Evolutionary conservation across 768 basidiomycete species (phyloP).

Genomic region (Imleria badia): DNA sequence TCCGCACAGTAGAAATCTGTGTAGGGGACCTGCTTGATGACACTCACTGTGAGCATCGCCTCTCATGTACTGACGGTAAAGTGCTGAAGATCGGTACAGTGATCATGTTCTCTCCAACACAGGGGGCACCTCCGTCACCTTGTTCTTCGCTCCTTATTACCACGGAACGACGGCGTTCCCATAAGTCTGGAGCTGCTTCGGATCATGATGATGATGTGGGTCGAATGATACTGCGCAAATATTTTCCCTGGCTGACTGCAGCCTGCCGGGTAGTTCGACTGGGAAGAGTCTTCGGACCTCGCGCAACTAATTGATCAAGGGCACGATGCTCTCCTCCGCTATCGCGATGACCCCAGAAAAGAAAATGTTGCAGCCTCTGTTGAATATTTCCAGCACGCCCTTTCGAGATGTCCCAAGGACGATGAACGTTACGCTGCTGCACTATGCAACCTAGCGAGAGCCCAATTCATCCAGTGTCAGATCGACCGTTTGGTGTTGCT

Average conservation of each 20-base stretch:
- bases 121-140: no score
- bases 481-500: background rate
- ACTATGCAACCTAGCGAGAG: slow-evolving; percentile 10
- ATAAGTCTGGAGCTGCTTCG: background rate
- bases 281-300: background rate
- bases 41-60: background rate
- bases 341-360: background rate
- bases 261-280: background rate
- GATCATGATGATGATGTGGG: background rate
- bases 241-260: background rate
- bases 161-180: no score
- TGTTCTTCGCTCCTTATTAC: background rate
- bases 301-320: slow-evolving; percentile 1
- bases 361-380: background rate
- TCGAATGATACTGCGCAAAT: background rate
- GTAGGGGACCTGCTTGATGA: background rate
- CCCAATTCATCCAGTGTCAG: background rate
- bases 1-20: background rate
- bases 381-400: slow-evolving; percentile 4
- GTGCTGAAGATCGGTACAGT: background rate
- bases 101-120: background rate
- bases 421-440: background rate
- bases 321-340: background rate
- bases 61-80: no score
- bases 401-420: background rate